Evolutionary conservation across 192 early-diverging fungal genomes (phyloP), one percentile per base, ranked within the genome.

Genomic region (Linnemannia schmuckeri): DNA sequence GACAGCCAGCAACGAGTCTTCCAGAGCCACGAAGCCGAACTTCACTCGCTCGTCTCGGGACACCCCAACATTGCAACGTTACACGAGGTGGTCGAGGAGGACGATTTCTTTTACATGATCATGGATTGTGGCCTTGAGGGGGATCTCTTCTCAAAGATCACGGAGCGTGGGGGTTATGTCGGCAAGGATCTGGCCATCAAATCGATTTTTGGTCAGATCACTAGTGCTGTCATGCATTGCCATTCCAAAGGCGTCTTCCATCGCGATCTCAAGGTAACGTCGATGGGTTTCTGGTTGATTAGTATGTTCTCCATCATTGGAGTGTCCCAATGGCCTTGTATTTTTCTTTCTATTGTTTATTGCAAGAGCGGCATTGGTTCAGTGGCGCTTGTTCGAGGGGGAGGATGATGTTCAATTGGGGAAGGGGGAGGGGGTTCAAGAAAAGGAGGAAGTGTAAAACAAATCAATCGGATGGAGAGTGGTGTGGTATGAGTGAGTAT

Each of bases 121-220:
- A 90, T 96, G 81, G 95, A 96, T 90, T 93, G 92, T 72, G 96
- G 96, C 8, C 91, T 91, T 27, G 97, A 96, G 42, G 97, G 98
- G 40, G 98, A 99, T 91, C 89, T 99, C 46, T 99, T 99, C 89
- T 96, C 96, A 52, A 94, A 93, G 41, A 98, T 99, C 80, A 96
- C 97, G 13, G 93, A 93, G 40, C 92, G 94, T 17, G 95, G 95
- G 61, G 93, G 91, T 30, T 94, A 96, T 49, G 78, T 93, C 22
- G 89, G 91, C 80, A 93, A 93, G 38, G 97, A 98, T 81, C 70
- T 88, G 27, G 96, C 96, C 41, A 93, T 97, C 68, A 95, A 96
- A 20, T 89, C 75, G 9, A 78, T 78, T 61, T 87, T 87, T 71
- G 63, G 47, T 35, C 85, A 87, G 54, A 87, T 99, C 30, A 86